Evolutionary conservation across 2,329 filamentous ascomycete genomes (phyloP).

Genomic region (Aspergillus fijiensis): DNA sequence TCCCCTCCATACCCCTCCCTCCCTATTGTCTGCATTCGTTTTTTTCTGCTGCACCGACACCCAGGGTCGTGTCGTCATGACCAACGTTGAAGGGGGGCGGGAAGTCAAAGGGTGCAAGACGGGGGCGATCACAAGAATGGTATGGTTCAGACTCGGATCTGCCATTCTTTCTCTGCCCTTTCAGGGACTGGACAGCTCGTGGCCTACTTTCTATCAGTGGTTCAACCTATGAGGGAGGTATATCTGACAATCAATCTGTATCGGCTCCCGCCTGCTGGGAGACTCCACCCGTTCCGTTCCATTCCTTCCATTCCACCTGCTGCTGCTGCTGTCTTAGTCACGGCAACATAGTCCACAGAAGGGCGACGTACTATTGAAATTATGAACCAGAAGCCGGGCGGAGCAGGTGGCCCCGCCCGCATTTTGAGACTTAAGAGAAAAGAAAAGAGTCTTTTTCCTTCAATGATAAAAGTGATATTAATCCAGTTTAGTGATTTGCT

Average conservation of each 20-base stretch:
- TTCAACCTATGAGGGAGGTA: slow-evolving; percentile 7
- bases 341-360: neutral
- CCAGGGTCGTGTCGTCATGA: slow-evolving; percentile 21
- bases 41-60: neutral
- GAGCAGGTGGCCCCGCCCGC: slow-evolving; percentile 3
- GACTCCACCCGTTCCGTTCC: slow-evolving; percentile 5
- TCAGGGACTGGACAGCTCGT: slow-evolving; percentile 11
- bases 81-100: slow-evolving; percentile 6
- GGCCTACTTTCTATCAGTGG: slow-evolving; percentile 1
- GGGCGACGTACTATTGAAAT: neutral
- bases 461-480: no score
- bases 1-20: neutral
- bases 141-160: slow-evolving; percentile 6
- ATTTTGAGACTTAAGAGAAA: no score
- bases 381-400: neutral
- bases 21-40: neutral
- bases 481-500: neutral
- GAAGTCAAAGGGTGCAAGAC: slow-evolving; percentile 1
- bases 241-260: slow-evolving; percentile 5
- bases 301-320: neutral
- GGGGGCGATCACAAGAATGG: slow-evolving; percentile 12
- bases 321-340: neutral
- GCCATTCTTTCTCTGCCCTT: neutral
- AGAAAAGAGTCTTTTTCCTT: neutral
- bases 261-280: slow-evolving; percentile 3